phyloP scores from a whole-genome alignment of 2,329 filamentous ascomycete genomes.

The Phialocephala sp. region DNA sequence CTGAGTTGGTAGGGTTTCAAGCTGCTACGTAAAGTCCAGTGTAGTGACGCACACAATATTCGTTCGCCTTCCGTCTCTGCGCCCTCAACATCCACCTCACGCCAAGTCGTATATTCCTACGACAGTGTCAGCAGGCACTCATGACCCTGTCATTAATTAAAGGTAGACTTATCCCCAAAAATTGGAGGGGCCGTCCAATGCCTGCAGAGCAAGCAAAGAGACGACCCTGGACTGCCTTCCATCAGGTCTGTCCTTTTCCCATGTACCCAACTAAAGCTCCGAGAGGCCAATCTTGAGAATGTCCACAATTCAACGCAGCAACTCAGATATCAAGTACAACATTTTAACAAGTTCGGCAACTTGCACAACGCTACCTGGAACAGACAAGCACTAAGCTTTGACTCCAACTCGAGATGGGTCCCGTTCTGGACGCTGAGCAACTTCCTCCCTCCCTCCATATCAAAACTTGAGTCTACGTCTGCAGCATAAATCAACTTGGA shows the following conservation, averaged over 20 bases:
- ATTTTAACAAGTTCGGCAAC: conserved; percentile 27
- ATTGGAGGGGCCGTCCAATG: conserved; percentile 39
- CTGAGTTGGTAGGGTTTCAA: no score
- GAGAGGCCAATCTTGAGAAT: conserved; percentile 28
- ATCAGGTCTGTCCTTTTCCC: conserved; percentile 37
- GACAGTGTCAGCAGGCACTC: conserved; percentile 31
- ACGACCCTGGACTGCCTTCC: conserved; percentile 43
- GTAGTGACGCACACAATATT: no score
- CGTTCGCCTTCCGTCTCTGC: background rate
- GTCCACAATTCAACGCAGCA: conserved; percentile 30
- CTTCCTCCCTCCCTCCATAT: conserved; percentile 24
- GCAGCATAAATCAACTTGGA: conserved; percentile 29
- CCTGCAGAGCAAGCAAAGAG: conserved; percentile 30
- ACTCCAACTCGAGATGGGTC: conserved; percentile 93
- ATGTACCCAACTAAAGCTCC: background rate
- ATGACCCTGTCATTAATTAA: conserved; percentile 2
- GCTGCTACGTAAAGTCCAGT: no score
- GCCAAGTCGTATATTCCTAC: conserved; percentile 20
- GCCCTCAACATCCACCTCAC: background rate
- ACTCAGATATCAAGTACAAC: conserved; percentile 21
- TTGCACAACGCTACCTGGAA: conserved; percentile 34
- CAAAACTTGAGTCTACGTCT: conserved; percentile 27
- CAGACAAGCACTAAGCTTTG: conserved; percentile 92
- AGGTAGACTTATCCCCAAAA: conserved; percentile 43
- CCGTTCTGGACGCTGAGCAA: conserved; percentile 49